Evolutionary conservation across 108 stramenopile genomes (phyloP), one percentile per base, ranked within the genome.

Genomic region (Pseudonitzschia delicatissima): DNA sequence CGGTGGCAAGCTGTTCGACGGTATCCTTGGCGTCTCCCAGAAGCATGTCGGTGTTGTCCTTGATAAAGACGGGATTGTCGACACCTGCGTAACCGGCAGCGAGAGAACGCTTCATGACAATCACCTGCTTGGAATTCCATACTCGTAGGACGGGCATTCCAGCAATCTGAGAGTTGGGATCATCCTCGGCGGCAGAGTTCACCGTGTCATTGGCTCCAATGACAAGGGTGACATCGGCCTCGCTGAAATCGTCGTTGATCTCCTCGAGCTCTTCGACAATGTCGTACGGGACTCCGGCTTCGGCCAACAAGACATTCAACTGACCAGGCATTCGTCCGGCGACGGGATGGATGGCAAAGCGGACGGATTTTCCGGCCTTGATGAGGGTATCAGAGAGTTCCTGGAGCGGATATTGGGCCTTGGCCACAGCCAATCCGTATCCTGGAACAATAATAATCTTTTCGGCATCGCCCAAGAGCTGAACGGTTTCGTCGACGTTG

Each of bases 271-370:
- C 99, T 70, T 95, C 82, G 8, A 99, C 99, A 66, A 98, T 94
- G 71, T 98, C 98, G 78, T 99, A 99, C 13, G 97, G 97, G 21
- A 99, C 97, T 45, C 98, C 98, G 26, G 99, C 99, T 82, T 99
- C 99, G 21, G 99, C 99, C 52, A 99, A 87, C 55, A 99, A 80
- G 2, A 82, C 99, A 71, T 99, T 99, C 45, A 99, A 83, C 82
- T 98, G 98, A 2, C 98, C 97, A 65, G 96, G 95, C 99, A 99
- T 99, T 58, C 99, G 95, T 1, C 99, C 99, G 37, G 99, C 99
- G 51, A 99, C 99, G 18, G 99, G 97, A 66, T 99, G 99, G 37
- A 98, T 94, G 27, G 85, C 98, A 74, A 98, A 98, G 23, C 95
- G 76, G 32, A 96, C 95, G 68, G 92, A 83, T 74, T 98, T 96